Base-by-base conservation (phyloP, 2,329 filamentous ascomycete genomes). In the Hymenoscyphus fraxineus region DNA sequence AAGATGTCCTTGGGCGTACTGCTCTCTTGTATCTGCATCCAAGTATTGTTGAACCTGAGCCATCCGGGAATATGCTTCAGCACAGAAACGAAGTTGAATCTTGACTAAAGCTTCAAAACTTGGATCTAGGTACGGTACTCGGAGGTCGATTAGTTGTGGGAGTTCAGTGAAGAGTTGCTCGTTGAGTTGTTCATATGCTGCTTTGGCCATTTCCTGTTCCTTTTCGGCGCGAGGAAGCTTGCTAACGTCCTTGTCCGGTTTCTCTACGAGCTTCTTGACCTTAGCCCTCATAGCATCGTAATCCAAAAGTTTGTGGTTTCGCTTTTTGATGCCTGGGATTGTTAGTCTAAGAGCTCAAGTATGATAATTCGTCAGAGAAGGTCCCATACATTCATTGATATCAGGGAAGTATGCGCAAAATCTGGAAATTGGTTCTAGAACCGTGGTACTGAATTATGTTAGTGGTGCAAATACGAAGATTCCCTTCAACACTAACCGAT, bases 381-480 rank as follows among this genome's bases (percentile, higher is more conserved):
- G 13, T 13, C 60, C 12, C 85, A 63, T 80, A 89, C 94, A 97
- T 81, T 97, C 93, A 79, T 99, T 99, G 76, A 99, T 93, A 77
- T 99, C 95, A 40, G 95, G 94, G 78, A 99, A 99, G 81, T 99
- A 99, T 71, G 92, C 92, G 81, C 94, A 98, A 82, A 98, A 99
- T 69, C 93, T 87, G 68, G 89, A 89, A 76, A 99, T 99, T 54
- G 95, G 95, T 72, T 99, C 95, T 58, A 99, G 85, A 35, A 99
- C 95, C 6, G 95, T 98, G 55, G 91, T 90, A 78, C 91, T 90
- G 70, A 65, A 66, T 58, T 51, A 44, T 62, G 69, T 74, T 59
- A 74, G 70, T 38, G 32, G 10, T 16, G 22, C 12, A 15, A 27
- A 38, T 27, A 15, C 3, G 1, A 35, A 31, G 7, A 12, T n/a